Conservation (phyloP, 306 rosid species). For the Vigna hirtella region DNA sequence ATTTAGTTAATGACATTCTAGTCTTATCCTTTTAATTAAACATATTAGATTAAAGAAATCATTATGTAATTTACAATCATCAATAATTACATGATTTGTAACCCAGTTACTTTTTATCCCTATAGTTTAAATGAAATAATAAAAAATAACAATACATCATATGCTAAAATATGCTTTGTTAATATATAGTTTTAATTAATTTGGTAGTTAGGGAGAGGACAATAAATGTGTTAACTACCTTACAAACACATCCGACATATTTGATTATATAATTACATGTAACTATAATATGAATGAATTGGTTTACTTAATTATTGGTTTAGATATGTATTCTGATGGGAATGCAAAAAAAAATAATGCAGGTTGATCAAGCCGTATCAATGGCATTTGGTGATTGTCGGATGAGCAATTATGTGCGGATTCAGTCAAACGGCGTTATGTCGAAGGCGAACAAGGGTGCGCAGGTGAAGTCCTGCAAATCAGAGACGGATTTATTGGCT, state of each 20-base stretch:
- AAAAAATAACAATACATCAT: too few relatives aligned
- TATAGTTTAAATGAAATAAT: too few relatives aligned
- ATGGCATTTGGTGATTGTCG: conserved; percentile 84
- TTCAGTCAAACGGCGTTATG: conserved; percentile 70
- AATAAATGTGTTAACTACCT: conserved; percentile 41
- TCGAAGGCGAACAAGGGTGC: conserved; percentile 18
- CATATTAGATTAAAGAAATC: not conserved
- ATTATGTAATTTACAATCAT: too few relatives aligned
- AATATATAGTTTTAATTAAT: not conserved
- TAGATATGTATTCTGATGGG: conserved; percentile 31
- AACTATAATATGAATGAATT: conserved; percentile 1
- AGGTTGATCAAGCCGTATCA: conserved; percentile 97
- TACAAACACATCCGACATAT: conserved; percentile 30
- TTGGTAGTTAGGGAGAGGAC: conserved; percentile 49
- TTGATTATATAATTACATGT: not conserved
- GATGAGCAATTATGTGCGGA: conserved; percentile 70
- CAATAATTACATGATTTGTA: too few relatives aligned
- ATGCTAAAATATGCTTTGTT: too few relatives aligned
- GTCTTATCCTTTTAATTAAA: too few relatives aligned
- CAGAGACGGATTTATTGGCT: conserved; percentile 54
- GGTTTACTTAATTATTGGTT: conserved; percentile 44
- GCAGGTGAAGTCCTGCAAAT: conserved; percentile 38
- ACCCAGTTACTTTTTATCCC: too few relatives aligned
- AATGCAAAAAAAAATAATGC: conserved; percentile 6
- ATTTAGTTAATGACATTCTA: too few relatives aligned